Percentiles rank a stretch among this genome's conserved stretches.
Evolutionary conservation across 208 protist genomes (phyloP).

Genomic region (Trypanosoma lewisi): DNA sequence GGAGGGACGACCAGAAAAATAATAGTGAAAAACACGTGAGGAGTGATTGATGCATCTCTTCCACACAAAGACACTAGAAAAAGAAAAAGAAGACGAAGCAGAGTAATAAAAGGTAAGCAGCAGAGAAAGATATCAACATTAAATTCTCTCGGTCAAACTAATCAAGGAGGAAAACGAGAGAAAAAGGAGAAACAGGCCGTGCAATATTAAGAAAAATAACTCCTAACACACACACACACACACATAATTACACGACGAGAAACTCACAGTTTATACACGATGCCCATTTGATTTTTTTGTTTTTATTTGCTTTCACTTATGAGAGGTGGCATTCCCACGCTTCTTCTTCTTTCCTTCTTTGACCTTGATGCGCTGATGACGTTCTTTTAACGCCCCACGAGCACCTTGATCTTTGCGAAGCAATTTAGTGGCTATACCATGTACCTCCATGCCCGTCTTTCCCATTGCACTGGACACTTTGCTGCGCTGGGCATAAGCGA

Average conservation of each 20-base stretch:
- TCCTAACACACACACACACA: no score
- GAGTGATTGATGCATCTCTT: not conserved
- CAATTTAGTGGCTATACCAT: conserved; percentile 37
- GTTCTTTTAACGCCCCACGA: conserved; percentile 28
- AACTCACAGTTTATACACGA: no score
- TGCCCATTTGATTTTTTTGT: no score
- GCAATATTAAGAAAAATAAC: no score
- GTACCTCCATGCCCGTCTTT: conserved; percentile 35
- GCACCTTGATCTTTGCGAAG: conserved; percentile 32
- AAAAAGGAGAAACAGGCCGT: conserved; percentile 3
- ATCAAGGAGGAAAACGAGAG: conserved; percentile 18
- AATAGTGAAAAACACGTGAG: conserved; percentile 1
- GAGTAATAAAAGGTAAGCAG: not conserved
- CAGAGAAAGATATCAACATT: conserved; percentile 11
- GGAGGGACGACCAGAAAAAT: conserved; percentile 13
- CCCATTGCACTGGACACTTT: conserved; percentile 23
- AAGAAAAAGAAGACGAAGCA: conserved; percentile 5
- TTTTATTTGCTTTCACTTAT: no score
- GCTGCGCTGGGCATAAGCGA: conserved; percentile 54
- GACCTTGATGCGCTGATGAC: conserved; percentile 33
- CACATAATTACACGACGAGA: no score
- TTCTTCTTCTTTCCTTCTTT: conserved; percentile 31
- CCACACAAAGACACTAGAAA: not conserved
- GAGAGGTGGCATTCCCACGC: not conserved
- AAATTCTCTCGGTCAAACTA: no score